Evolutionary conservation across 2,329 filamentous ascomycete species (phyloP).

Genomic region (Aspergillus sp.): DNA sequence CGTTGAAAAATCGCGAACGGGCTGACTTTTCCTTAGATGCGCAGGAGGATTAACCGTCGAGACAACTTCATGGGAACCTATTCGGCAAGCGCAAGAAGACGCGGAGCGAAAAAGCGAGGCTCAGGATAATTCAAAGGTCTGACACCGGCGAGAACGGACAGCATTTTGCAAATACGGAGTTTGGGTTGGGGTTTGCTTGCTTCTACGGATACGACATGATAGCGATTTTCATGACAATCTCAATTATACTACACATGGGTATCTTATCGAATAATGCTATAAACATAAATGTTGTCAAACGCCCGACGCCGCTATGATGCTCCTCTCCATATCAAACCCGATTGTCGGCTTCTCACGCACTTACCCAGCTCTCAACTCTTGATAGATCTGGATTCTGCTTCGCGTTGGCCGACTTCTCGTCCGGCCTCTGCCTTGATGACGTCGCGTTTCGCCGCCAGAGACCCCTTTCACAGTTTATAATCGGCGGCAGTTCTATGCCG

Average conservation of each 20-base stretch:
- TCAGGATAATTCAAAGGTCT: conserved; percentile 20
- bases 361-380: conserved; percentile 24
- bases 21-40: conserved; percentile 34
- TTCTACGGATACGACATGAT: conserved; percentile 7
- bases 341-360: conserved; percentile 17
- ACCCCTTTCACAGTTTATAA: conserved; percentile 61
- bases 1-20: background rate
- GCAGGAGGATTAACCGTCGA: conserved; percentile 59
- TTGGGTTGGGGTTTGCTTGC: conserved; percentile 11
- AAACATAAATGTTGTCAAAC: conserved; percentile 16
- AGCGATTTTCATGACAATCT: conserved; percentile 12
- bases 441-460: conserved; percentile 55
- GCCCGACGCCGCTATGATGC: conserved; percentile 15
- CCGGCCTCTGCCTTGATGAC: conserved; percentile 32
- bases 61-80: conserved; percentile 60
- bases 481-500: conserved; percentile 46
- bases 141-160: conserved; percentile 7
- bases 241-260: conserved; percentile 29
- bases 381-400: conserved; percentile 25
- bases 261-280: conserved; percentile 31
- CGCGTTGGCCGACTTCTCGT: conserved; percentile 31
- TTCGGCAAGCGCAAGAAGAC: conserved; percentile 34
- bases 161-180: conserved; percentile 15
- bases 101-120: conserved; percentile 28
- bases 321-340: background rate